Evolutionary conservation across 306 rosid genomes (phyloP), one percentile per base, ranked within the genome.

Genomic region (Sicyos edulis): DNA sequence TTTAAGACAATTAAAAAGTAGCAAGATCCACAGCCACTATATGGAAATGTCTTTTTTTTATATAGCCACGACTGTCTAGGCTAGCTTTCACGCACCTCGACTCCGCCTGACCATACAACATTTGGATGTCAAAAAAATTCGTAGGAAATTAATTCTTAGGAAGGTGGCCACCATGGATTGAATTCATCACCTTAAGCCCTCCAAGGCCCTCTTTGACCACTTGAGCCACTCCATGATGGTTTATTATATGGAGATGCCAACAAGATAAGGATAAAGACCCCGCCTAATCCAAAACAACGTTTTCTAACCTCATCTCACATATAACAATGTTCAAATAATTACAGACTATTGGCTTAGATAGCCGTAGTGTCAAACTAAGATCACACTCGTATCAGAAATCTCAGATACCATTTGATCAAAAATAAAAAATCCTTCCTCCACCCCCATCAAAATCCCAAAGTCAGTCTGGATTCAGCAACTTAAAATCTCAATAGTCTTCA

Each of bases 401-500:
- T 14, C 19, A 22, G 10, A 26, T 59, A 10, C 42, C 65, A 8
- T 24, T 59, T 24, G 34, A 59, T 59, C 73, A 42, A 69, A 22
- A 32, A 14, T 26, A 21, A 22, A 24, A 20, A 68, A 45, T 21
- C 51, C 40, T 45, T 50, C 24, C 50, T 22, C 17, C 4, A 26
- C 20, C 47, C 56, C 26, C 71, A 16, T 40, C 42, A 24, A 20
- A 56, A 56, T 9, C 62, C 32, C 20, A 59, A 22, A 59, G 65
- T 59, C 10, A 59, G 42, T 6, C 66, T 4, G 14, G 15, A 29
- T 64, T 71, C 9, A 44, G 10, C 15, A 37, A 55, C 20, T 78
- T 12, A 7, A 61, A 61, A 21, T 16, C 42, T 82, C 85, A 8
- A 65, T 51, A 55, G 77, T 86, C 79, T 85, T 87, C 85, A 89